These are phyloP conservation scores for Globisporangium yorkense DNA, from an alignment of 352 stramenopile genomes.

Conservation along the genomic window DNA sequence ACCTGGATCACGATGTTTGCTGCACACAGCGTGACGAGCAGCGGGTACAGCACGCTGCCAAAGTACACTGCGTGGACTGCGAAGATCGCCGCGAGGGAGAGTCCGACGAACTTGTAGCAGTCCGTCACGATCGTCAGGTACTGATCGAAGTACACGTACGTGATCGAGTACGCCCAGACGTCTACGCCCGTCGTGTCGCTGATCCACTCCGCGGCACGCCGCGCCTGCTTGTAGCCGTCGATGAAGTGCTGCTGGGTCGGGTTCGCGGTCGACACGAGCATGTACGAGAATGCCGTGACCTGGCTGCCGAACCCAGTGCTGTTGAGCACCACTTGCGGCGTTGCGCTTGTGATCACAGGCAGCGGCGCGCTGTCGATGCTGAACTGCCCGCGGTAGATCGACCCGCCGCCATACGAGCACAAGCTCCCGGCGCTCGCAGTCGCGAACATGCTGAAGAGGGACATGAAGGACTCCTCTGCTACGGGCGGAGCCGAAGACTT, in stretches of 20 bases:
- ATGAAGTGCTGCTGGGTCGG: constrained; percentile 31
- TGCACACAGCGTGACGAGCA: constrained; percentile 34
- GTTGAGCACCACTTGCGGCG: constrained; percentile 41
- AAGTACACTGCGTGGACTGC: constrained; percentile 43
- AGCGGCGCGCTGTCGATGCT: constrained; percentile 55
- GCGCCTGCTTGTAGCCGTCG: constrained; percentile 47
- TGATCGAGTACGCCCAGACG: constrained; percentile 60
- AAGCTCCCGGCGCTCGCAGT: constrained; percentile 32
- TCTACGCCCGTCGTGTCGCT: constrained; percentile 59
- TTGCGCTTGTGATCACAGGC: constrained; percentile 22
- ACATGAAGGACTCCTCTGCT: constrained; percentile 52
- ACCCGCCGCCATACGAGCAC: constrained; percentile 53
- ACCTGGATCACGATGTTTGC: constrained; percentile 54
- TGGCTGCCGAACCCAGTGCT: constrained; percentile 33
- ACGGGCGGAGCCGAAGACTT: constrained; percentile 29
- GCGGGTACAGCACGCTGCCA: constrained; percentile 34
- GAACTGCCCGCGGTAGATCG: constrained; percentile 63
- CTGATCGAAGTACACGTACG: constrained; percentile 66
- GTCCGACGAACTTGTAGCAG: constrained; percentile 41
- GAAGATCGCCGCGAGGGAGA: constrained; percentile 42
- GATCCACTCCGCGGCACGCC: constrained; percentile 57
- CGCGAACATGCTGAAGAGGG: constrained; percentile 64
- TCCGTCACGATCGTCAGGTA: constrained; percentile 54
- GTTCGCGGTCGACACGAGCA: constrained; percentile 40
- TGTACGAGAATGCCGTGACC: constrained; percentile 71